Conservation (phyloP, 306 rosid species). For the Lathyrus oleraceus region DNA sequence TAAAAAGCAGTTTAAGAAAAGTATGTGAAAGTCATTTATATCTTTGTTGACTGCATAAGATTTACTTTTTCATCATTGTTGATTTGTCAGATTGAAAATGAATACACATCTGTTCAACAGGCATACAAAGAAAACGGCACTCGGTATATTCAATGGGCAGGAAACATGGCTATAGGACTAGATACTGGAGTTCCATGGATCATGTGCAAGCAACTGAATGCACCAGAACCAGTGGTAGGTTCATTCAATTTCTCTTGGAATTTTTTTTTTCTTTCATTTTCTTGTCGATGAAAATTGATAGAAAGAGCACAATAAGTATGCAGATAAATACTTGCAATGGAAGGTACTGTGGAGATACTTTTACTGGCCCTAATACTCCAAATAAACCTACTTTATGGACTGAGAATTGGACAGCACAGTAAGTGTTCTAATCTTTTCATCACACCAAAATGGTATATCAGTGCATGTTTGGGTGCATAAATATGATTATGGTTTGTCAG, state of each 20-base stretch:
- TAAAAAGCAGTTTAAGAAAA: background rate
- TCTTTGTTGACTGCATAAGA: background rate
- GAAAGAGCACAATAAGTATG: constrained; percentile 1
- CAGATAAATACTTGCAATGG: constrained; percentile 32
- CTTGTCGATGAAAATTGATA: constrained; percentile 6
- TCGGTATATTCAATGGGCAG: constrained; percentile 19
- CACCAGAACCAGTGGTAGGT: constrained; percentile 25
- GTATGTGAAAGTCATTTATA: constrained; percentile 12
- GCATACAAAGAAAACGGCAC: constrained; percentile 23
- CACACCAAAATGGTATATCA: background rate
- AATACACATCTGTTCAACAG: constrained; percentile 1
- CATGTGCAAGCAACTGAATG: constrained; percentile 31
- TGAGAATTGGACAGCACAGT: constrained; percentile 32
- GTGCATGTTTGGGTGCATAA: background rate
- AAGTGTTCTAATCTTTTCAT: background rate
- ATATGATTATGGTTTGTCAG: background rate
- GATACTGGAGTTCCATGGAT: constrained; percentile 28
- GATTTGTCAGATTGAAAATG: constrained; percentile 31
- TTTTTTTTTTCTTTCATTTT: background rate
- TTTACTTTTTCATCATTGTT: constrained; percentile 15
- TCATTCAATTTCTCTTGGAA: background rate
- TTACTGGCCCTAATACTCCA: constrained; percentile 17
- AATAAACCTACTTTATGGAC: constrained; percentile 30
- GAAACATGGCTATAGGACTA: constrained; percentile 21
- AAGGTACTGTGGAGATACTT: constrained; percentile 33